Percentiles rank a stretch among this genome's conserved stretches.
Evolutionary conservation across 2,329 filamentous ascomycete species (phyloP).

Genomic region (Exophiala alcalophila): DNA sequence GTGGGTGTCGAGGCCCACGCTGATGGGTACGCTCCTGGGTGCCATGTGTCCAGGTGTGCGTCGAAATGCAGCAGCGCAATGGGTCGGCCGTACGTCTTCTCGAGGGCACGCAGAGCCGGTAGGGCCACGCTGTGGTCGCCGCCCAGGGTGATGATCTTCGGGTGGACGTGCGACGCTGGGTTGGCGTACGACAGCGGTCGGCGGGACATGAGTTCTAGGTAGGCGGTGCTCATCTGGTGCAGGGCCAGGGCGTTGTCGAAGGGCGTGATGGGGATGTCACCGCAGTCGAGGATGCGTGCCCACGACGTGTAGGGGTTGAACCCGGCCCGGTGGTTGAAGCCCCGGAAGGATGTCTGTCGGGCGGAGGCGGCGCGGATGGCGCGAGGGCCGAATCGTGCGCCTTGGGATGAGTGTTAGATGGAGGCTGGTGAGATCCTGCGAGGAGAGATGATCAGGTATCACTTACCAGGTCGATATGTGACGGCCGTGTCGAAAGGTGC

Average conservation of each 20-base stretch:
- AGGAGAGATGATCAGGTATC: not conserved
- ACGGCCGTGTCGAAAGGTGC: constrained; percentile 73
- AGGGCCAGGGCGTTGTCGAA: constrained; percentile 81
- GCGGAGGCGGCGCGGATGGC: constrained; percentile 81
- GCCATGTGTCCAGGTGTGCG: constrained; percentile 80
- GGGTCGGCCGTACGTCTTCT: constrained; percentile 59
- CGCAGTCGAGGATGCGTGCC: constrained; percentile 81
- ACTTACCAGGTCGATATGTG: constrained; percentile 63
- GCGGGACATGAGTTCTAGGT: constrained; percentile 62
- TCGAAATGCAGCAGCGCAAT: constrained; percentile 75
- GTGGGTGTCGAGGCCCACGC: constrained; percentile 60
- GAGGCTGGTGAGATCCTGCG: not conserved
- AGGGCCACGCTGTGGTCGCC: constrained; percentile 71
- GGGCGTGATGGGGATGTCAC: constrained; percentile 82
- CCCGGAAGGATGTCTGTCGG: constrained; percentile 74
- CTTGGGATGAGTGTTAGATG: constrained; percentile 28
- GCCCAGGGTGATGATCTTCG: constrained; percentile 65
- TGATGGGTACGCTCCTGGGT: constrained; percentile 71
- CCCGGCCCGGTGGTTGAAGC: constrained; percentile 76
- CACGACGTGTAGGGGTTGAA: constrained; percentile 81
- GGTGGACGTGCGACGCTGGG: constrained; percentile 31
- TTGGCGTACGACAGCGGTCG: constrained; percentile 36
- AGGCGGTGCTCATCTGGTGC: constrained; percentile 79
- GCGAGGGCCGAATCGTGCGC: constrained; percentile 79
- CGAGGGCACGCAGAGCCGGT: constrained; percentile 65